Conservation (phyloP, 208 protist species). For the Acanthamoeba healyi region DNA sequence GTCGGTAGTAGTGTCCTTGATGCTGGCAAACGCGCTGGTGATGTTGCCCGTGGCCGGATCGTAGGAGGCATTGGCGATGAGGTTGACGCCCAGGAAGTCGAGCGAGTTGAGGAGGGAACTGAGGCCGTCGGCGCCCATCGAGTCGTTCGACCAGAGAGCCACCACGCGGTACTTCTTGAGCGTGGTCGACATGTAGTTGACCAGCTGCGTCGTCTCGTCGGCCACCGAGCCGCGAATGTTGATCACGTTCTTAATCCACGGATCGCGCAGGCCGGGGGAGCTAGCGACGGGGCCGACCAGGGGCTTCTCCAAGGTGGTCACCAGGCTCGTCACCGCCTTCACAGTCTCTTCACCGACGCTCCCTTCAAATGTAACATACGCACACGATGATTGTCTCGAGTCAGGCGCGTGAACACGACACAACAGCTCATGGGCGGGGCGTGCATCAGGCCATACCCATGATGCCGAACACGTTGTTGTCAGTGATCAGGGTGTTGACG, state of each 20-base stretch:
- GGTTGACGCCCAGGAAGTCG: neutral
- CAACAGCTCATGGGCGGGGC: too few relatives aligned
- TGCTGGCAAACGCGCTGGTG: neutral
- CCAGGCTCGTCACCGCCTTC: neutral
- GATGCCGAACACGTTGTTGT: neutral
- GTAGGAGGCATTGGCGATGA: neutral
- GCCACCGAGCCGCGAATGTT: neutral
- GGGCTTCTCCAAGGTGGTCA: neutral
- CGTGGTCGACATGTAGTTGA: neutral
- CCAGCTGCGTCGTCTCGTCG: conserved; percentile 2
- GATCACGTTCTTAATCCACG: neutral
- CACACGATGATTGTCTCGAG: too few relatives aligned
- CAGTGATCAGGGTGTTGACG: neutral
- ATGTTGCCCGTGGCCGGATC: neutral
- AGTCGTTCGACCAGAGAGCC: neutral
- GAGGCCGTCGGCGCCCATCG: neutral
- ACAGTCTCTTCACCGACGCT: neutral
- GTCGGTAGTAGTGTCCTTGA: neutral
- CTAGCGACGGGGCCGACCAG: neutral
- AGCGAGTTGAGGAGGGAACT: neutral
- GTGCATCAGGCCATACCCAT: too few relatives aligned
- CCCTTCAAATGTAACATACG: too few relatives aligned
- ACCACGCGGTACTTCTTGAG: neutral
- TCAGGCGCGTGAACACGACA: too few relatives aligned
- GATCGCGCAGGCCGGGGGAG: neutral